Conservation (phyloP, 1,284 basidiomycete species). For the Phellinidium pouzarii region DNA sequence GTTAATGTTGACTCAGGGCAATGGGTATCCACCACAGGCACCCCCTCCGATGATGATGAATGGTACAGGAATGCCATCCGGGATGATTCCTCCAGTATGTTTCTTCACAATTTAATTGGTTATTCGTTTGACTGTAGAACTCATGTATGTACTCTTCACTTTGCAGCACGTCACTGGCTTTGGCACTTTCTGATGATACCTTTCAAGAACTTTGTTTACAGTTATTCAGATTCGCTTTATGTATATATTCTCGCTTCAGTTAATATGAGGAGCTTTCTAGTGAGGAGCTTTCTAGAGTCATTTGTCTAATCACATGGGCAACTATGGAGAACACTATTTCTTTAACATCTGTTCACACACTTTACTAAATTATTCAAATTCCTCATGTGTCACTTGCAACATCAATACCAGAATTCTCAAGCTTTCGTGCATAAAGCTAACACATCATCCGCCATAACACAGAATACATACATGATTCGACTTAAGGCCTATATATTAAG, state of each 20-base stretch:
- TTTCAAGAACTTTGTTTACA: constrained; percentile 15
- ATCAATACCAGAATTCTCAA: too few species aligned
- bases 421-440: background rate
- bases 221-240: constrained; percentile 9
- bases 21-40: constrained; percentile 47
- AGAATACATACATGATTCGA: background rate
- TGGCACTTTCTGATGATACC: constrained; percentile 18
- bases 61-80: constrained; percentile 32
- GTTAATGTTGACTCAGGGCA: constrained; percentile 59
- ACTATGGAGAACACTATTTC: too few species aligned
- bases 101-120: too few species aligned
- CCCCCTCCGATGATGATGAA: constrained; percentile 38
- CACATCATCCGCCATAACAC: background rate
- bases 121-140: background rate
- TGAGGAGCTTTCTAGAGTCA: background rate
- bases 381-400: too few species aligned
- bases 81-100: constrained; percentile 28
- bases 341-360: too few species aligned
- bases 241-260: constrained; percentile 9
- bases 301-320: too few species aligned
- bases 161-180: constrained; percentile 21
- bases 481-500: too few species aligned
- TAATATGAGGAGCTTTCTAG: constrained; percentile 9
- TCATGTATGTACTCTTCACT: background rate
- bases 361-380: too few species aligned